Evolutionary conservation across 768 basidiomycete genomes (phyloP), one percentile per base, ranked within the genome.

Genomic region (Mycena capillaripes): DNA sequence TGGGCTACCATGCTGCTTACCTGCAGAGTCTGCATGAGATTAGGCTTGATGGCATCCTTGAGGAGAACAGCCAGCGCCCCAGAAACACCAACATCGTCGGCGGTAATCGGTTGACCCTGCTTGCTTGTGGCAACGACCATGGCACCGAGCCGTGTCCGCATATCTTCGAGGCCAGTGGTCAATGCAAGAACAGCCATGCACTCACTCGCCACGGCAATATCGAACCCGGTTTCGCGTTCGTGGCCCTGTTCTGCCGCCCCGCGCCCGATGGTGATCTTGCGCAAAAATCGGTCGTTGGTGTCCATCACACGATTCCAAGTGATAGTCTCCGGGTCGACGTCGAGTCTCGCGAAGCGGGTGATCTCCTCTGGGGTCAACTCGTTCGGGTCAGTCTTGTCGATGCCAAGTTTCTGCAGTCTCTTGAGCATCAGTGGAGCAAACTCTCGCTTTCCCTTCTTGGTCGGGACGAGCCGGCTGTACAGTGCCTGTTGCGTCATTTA

Each of bases 11-110:
- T 42, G 46, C n/a, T 42, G 55, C 82, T 61, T 77, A 89, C 91
- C 86, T 98, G 94, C 46, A 99, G 86, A 4, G 97, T 97, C 83
- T 99, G 97, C 97, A 99, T 99, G 73, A 99, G 83, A 80, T 98
- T 99, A 27, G 97, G 97, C 85, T 99, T 99, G 86, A 99, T 96
- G 19, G 98, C 95, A 78, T 99, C 97, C 86, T 98, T 98, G 92
- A 99, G 94, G 73, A 99, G 89, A 61, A 99, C 97, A 17, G 97
- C 95, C 62, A 99, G 90, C 61, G 97, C 97, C 69, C 97, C 97
- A 73, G 96, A 93, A 75, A 94, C 95, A 75, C 97, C 97, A 62
- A 99, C 89, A 80, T 99, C 97, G 79, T 99, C 97, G 29, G 96
- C 96, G 42, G 97, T 99, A 82, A 99, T 88, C 30, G 97, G 91